Evolutionary conservation across 2,329 filamentous ascomycete genomes (phyloP).

Genomic region (Neonectria magnoliae): DNA sequence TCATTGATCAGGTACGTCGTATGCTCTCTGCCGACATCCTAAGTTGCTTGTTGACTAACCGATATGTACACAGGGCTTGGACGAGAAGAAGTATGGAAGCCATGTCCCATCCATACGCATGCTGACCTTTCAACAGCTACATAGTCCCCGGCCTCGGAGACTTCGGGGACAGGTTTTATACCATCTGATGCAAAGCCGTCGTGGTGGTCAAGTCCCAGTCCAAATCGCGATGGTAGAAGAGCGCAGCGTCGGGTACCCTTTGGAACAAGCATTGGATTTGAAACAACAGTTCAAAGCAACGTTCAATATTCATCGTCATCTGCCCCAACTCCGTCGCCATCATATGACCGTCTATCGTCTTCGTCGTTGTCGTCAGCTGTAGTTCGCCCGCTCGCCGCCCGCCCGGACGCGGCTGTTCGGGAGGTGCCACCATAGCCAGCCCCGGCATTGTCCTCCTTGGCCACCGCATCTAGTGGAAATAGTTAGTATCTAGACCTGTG

Average conservation of each 20-base stretch:
- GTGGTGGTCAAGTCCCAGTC: slow-evolving; percentile 24
- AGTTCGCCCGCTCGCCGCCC: slow-evolving; percentile 38
- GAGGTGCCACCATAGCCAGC: slow-evolving; percentile 43
- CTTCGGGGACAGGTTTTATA: slow-evolving; percentile 96
- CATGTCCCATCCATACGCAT: slow-evolving; percentile 22
- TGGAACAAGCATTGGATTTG: slow-evolving; percentile 34
- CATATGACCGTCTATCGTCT: slow-evolving; percentile 62
- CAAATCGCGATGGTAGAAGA: slow-evolving; percentile 24
- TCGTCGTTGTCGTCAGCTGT: slow-evolving; percentile 58
- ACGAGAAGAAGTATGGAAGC: slow-evolving; percentile 87
- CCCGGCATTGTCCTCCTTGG: slow-evolving; percentile 55
- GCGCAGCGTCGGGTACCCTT: slow-evolving; percentile 24
- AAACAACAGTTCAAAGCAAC: slow-evolving; percentile 33
- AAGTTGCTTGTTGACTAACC: slow-evolving; percentile 33
- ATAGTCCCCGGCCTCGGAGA: slow-evolving; percentile 94
- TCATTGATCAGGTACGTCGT: slow-evolving; percentile 78
- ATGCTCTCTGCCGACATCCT: slow-evolving; percentile 1
- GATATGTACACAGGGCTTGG: slow-evolving; percentile 69
- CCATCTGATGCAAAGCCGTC: slow-evolving; percentile 65
- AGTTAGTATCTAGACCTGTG: slow-evolving; percentile 26
- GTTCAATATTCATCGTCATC: slow-evolving; percentile 67
- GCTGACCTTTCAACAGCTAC: slow-evolving; percentile 72
- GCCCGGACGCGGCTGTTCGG: slow-evolving; percentile 37
- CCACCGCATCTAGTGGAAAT: slow-evolving; percentile 57
- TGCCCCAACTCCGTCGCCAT: slow-evolving; percentile 62